Evolutionary conservation across 306 rosid genomes (phyloP).

Genomic region (Rosa lucieae): DNA sequence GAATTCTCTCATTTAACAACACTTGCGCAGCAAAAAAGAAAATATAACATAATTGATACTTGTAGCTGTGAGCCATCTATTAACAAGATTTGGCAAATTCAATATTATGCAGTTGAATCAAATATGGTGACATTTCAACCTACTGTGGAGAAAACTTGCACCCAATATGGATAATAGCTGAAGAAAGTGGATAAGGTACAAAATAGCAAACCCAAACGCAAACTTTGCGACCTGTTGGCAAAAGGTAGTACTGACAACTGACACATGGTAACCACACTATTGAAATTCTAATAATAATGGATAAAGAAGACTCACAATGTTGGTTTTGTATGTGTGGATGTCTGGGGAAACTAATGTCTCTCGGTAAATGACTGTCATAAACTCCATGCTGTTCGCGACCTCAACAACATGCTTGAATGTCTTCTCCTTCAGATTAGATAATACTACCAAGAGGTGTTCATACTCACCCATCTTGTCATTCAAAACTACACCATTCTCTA

Average conservation of each 20-base stretch:
- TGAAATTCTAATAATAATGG: not conserved
- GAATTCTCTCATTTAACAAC: too few relatives aligned
- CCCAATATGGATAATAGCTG: not conserved
- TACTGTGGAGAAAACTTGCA: not conserved
- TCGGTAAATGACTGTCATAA: not conserved
- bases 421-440: not conserved
- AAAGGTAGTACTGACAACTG: too few relatives aligned
- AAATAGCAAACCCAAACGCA: too few relatives aligned
- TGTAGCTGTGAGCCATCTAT: not conserved
- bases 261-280: not conserved
- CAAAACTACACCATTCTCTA: conserved; percentile 3
- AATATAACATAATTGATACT: not conserved
- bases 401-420: not conserved
- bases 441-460: not conserved
- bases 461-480: not conserved
- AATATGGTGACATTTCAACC: too few relatives aligned
- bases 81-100: not conserved
- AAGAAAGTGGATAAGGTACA: not conserved
- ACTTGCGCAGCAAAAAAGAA: not conserved
- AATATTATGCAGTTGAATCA: not conserved
- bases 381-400: not conserved
- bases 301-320: not conserved
- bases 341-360: not conserved
- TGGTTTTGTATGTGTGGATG: not conserved
- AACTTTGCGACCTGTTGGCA: not conserved